Conservation (phyloP, 176 grass and related monocot species). For the Zoysia japonica region DNA sequence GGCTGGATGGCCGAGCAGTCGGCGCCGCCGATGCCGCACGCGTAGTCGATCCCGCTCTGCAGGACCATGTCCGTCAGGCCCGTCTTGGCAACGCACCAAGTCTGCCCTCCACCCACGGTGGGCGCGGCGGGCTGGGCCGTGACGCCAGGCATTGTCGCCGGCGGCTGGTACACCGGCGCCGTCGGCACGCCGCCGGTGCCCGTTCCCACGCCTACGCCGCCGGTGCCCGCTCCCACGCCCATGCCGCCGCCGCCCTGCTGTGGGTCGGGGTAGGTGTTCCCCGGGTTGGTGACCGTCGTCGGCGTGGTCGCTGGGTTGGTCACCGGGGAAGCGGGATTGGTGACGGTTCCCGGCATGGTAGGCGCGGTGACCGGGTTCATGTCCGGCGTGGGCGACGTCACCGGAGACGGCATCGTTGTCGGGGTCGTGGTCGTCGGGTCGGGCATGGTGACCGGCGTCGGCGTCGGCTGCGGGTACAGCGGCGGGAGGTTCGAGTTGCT, state of each 20-base stretch:
- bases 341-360: conserved; percentile 37
- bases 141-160: conserved; percentile 48
- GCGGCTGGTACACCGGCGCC: conserved; percentile 47
- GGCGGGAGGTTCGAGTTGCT: conserved; percentile 50
- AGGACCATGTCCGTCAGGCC: conserved; percentile 48
- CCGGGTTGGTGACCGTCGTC: conserved; percentile 71
- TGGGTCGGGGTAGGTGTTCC: conserved; percentile 57
- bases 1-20: conserved; percentile 88
- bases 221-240: neutral
- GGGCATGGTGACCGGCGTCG: conserved; percentile 31
- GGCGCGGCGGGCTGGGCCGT: conserved; percentile 49
- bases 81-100: conserved; percentile 82
- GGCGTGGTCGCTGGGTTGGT: conserved; percentile 77
- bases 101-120: conserved; percentile 47
- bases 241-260: conserved; percentile 18
- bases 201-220: neutral
- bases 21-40: conserved; percentile 80
- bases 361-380: conserved; percentile 47
- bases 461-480: conserved; percentile 49
- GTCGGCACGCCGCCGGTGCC: conserved; percentile 20
- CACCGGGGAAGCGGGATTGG: conserved; percentile 46
- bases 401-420: conserved; percentile 36
- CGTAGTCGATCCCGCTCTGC: conserved; percentile 79
- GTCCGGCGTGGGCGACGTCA: conserved; percentile 41
- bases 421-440: conserved; percentile 50